These are phyloP conservation scores for Mrakia blollopis DNA, from an alignment of 768 basidiomycete genomes.

Conservation along the genomic window DNA sequence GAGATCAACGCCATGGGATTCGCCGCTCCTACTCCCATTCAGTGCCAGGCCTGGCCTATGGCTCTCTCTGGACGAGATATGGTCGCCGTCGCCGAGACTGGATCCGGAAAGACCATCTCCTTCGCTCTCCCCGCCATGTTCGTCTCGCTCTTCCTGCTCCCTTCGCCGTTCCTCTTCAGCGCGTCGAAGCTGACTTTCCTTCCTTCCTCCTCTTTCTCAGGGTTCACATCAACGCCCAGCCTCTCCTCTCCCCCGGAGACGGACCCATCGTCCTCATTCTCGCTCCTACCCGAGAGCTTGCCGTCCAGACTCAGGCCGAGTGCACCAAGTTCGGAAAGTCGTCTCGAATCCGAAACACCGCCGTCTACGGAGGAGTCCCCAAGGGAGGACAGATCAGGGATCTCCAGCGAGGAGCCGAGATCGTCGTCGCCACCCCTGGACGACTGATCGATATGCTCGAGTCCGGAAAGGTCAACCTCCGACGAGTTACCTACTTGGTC, in stretches of 20 bases:
- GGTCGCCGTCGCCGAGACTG: constrained; percentile 95
- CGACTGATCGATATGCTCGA: constrained; percentile 99
- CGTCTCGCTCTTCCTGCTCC: neutral
- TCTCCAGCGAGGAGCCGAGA: constrained; percentile 91
- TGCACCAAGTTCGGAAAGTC: constrained; percentile 90
- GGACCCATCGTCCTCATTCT: constrained; percentile 95
- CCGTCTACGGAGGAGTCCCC: constrained; percentile 97
- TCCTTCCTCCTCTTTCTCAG: neutral
- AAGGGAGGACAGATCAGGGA: constrained; percentile 99
- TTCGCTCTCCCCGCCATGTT: constrained; percentile 96
- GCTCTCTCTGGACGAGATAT: constrained; percentile 89
- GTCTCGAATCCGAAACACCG: constrained; percentile 95
- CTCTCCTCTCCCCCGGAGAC: constrained; percentile 85
- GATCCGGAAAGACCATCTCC: constrained; percentile 96
- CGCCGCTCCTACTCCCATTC: constrained; percentile 82
- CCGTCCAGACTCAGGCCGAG: constrained; percentile 98
- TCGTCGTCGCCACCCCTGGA: constrained; percentile 99
- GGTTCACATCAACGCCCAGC: constrained; percentile 98
- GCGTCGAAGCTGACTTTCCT: neutral
- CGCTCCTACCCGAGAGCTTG: constrained; percentile 95
- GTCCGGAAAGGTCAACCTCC: constrained; percentile 89
- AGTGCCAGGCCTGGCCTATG: constrained; percentile 99
- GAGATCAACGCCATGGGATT: constrained; percentile 95
- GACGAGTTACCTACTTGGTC: constrained; percentile 92
- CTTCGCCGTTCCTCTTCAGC: neutral